Evolutionary conservation across 148 eudicot genomes (phyloP), one percentile per base, ranked within the genome.

Genomic region (Rhododendron williamsianum): DNA sequence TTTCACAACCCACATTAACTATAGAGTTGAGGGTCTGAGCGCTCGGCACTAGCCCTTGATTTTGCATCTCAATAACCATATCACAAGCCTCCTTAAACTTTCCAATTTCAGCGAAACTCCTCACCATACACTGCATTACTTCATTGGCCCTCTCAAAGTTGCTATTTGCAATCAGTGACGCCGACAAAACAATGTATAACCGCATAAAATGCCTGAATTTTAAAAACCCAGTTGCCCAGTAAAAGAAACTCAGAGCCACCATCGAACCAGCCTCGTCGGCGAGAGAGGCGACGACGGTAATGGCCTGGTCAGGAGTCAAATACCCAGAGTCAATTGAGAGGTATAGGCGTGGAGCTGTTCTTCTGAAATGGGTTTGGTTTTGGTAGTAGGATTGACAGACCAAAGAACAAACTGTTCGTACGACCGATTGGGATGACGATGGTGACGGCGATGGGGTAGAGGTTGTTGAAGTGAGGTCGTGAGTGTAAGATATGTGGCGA

Each of bases 51-150:
- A 96, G 85, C 1, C 99, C 99, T 85, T 94, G 97, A 82, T 92
- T 96, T 76, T 89, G 89, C 98, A 96, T 91, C 84, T 96, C 99
- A 83, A 96, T 84, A 69, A 96, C 94, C 95, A 96, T 93, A 81
- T 86, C 87, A 81, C 93, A 94, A 56, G 96, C 98, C 78, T 96
- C 98, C 81, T 89, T 92, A 71, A 96, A 89, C 94, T 91, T 95
- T 83, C 95, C 97, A 88, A 96, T 87, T 76, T 93, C 96, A 9
- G 91, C 87, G 76, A 96, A 93, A 91, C 90, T 94, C 87, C 48
- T 87, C 82, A 95, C 91, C 98, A 96, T 88, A 82, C 88, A 91
- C 83, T 86, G 87, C 93, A 95, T 85, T 1, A 96, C 95, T 49
- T 96, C 93, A 87, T 94, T 92, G 81, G 98, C 93, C 85, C 88